Base-by-base conservation (phyloP, 805 yeast species). In the Citeromyces matritensis region DNA sequence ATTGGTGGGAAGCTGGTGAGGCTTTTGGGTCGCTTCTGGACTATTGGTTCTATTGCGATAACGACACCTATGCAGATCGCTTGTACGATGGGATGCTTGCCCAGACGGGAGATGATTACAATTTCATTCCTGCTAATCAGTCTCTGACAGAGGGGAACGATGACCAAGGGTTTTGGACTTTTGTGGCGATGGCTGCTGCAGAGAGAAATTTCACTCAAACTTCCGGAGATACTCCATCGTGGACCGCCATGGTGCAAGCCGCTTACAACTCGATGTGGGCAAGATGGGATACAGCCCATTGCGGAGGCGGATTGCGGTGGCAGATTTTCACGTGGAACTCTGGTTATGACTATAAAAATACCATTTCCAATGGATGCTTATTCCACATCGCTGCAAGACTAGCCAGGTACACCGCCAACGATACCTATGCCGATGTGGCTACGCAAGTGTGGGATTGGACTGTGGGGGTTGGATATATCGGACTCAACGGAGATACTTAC, bases 1-100 rank as follows among this genome's bases (percentile, higher is more conserved):
- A 88, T 63, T 88, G 97, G 98, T 86, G 96, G 96, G 84, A 85
- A 57, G 94, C 96, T 7, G 97, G 97, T 41, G 94, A 86, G 37
- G 95, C 88, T 2, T 84, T 85, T 82, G 94, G 95, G 6, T 63
- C 80, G 12, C 58, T 88, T 65, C 47, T 88, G 28, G 95, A 85
- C 50, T 78, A 80, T 53, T 65, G 83, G 57, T 73, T 49, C 41
- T 76, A 63, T 48, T 70, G 82, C 50, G 68, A 76, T 25, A 79
- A 86, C 49, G 67, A 65, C 39, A 70, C 86, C 1, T 81, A 71
- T 43, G 77, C 66, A 28, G 60, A 63, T 9, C 35, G 65, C 24
- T 64, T 83, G 33, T 63, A 67, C 43, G 58, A 64, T 24, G 80
- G 94, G 3, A 50, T 88, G 43, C 47, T 69, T 32, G 73, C 70